A percentile compares a stretch with the other conserved stretches of the same genome.
Conservation (phyloP, 306 rosid species). For the Acacia acuminata region DNA sequence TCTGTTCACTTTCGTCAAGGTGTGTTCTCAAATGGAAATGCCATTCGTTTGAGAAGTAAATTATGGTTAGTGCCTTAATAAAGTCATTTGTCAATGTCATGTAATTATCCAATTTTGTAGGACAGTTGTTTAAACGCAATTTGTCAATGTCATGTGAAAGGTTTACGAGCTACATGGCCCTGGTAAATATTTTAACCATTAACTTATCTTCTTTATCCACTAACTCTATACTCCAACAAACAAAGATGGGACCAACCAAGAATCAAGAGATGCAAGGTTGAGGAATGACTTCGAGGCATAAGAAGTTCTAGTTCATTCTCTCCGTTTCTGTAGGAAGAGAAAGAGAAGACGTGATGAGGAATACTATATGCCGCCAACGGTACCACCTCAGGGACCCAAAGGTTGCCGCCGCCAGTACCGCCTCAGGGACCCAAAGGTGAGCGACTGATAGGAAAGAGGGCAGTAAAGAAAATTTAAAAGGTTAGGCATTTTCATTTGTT, state of each 20-base stretch:
- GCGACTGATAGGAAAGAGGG: too few relatives aligned
- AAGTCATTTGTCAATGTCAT: constrained; percentile 8
- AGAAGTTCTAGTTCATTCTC: too few relatives aligned
- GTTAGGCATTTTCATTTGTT: too few relatives aligned
- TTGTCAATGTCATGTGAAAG: constrained; percentile 99
- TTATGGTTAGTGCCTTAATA: constrained; percentile 18
- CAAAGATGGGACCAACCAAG: constrained; percentile 97
- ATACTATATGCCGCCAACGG: too few relatives aligned
- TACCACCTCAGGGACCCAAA: too few relatives aligned
- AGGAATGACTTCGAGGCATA: constrained; percentile 99
- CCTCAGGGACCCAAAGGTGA: too few relatives aligned
- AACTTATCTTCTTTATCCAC: constrained; percentile 85
- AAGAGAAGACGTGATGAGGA: too few relatives aligned
- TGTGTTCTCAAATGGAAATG: constrained; percentile 33
- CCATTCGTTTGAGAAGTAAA: background rate
- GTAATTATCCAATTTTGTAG: constrained; percentile 43
- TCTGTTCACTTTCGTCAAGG: constrained; percentile 98
- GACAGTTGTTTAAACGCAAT: constrained; percentile 95
- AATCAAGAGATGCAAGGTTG: constrained; percentile 99
- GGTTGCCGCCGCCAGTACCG: too few relatives aligned
- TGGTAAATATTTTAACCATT: constrained; percentile 98
- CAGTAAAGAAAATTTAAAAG: too few relatives aligned
- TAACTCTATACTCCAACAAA: constrained; percentile 96
- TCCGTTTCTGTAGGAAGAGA: too few relatives aligned
- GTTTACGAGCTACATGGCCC: constrained; percentile 99